Evolutionary conservation across 768 basidiomycete genomes (phyloP).

Genomic region (Xerocomus brunneocitrinus): DNA sequence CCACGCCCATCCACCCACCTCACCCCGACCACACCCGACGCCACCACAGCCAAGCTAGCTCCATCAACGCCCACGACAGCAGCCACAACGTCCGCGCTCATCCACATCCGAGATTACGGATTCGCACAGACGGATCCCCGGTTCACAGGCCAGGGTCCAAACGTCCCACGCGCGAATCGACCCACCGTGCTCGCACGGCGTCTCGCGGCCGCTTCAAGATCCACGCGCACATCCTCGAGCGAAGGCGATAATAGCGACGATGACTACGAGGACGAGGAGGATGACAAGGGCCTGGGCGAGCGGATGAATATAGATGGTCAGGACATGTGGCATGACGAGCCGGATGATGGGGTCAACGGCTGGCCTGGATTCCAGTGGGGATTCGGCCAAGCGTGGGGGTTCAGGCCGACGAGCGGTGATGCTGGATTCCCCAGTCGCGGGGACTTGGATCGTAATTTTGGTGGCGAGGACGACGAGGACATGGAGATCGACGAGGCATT

Average conservation of each 20-base stretch:
- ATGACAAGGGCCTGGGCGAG: slow-evolving; percentile 5
- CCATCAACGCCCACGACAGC: background rate
- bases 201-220: slow-evolving; percentile 19
- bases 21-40: background rate
- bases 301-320: background rate
- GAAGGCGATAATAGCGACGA: slow-evolving; percentile 13
- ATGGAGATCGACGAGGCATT: slow-evolving; percentile 32
- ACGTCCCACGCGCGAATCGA: slow-evolving; percentile 38
- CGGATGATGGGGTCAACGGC: slow-evolving; percentile 25
- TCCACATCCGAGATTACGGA: slow-evolving; percentile 51
- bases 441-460: slow-evolving; percentile 49
- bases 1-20: background rate
- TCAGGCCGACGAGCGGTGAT: slow-evolving; percentile 13
- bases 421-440: slow-evolving; percentile 33
- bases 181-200: slow-evolving; percentile 28
- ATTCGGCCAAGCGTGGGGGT: slow-evolving; percentile 39
- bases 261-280: slow-evolving; percentile 7
- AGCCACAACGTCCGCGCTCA: slow-evolving; percentile 8
- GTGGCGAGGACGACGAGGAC: slow-evolving; percentile 27
- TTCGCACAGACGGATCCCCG: slow-evolving; percentile 40
- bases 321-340: slow-evolving; percentile 19
- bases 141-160: slow-evolving; percentile 39
- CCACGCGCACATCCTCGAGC: slow-evolving; percentile 4
- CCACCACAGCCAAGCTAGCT: background rate
- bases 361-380: slow-evolving; percentile 41